Evolutionary conservation across 805 yeast genomes (phyloP), one percentile per base, ranked within the genome.

Genomic region (Wickerhamiella kurtzmanii): DNA sequence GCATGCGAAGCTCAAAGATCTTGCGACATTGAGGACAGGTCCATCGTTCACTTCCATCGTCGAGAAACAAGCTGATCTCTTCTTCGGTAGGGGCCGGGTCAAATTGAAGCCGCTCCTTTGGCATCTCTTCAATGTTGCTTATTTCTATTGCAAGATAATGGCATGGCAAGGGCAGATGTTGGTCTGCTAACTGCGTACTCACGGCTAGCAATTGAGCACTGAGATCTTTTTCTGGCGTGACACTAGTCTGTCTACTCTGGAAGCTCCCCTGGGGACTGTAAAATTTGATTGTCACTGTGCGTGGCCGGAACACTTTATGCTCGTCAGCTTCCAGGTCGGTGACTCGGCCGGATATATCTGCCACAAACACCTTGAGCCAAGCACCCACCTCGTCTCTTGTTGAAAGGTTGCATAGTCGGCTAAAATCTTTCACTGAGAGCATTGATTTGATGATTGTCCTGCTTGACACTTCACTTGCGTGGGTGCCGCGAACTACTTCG

Each of bases 371-470:
- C 36, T 71, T 76, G 5, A 89, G 64, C 98, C 98, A 89, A 18
- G 76, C 78, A 3, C 67, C 53, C 19, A 83, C 75, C 54, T 84
- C 95, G 2, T 65, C 66, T 4, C 71, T 51, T 2, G 70, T 68
- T 2, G 62, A 63, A 2, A 88, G 77, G 0, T 77, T 66, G 9
- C 16, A 20, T 1, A 69, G 68, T 0, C 75, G 73, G 43, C 79
- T 64, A 61, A 89, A 80, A 58, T 87, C 85, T 60, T 92, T 92
- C 43, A 79, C 79, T 0, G 96, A 81, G 64, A 79, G 79, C 97
- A 92, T 89, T 0, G 94, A 79, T 59, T 87, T 85, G 6, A 83
- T 70, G 21, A 77, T 76, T 0, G 78, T 73, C 42, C 82, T 69
- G 11, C 74, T 68, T 6, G 70, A 69, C 3, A 92, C 64, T 19